These are phyloP conservation scores for Suillus lakei DNA, from an alignment of 768 basidiomycete genomes.

Conservation along the genomic window DNA sequence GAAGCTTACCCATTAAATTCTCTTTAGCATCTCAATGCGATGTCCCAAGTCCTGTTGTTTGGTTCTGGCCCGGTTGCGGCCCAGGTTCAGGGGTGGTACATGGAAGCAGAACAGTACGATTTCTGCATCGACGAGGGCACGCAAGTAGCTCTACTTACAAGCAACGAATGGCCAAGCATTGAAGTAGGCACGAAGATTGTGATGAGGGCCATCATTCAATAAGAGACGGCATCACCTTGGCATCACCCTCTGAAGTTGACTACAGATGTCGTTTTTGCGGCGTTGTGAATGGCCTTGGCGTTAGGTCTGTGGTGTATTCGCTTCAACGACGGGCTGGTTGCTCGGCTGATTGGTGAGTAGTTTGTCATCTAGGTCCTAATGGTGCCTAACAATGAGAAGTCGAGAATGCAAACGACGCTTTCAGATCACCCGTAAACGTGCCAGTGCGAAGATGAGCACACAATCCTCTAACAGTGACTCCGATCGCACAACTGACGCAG, in stretches of 20 bases:
- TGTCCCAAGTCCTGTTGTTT: slow-evolving; percentile 24
- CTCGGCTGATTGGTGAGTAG: slow-evolving; percentile 29
- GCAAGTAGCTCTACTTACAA: slow-evolving; percentile 26
- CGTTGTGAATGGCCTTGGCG: not conserved
- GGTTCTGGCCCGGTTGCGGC: slow-evolving; percentile 21
- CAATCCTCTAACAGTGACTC: not conserved
- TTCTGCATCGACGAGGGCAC: slow-evolving; percentile 28
- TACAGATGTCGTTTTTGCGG: slow-evolving; percentile 27
- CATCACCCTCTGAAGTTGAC: not conserved
- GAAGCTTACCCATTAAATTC: not conserved
- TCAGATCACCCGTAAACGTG: slow-evolving; percentile 16
- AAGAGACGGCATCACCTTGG: slow-evolving; percentile 8
- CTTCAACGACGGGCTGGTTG: slow-evolving; percentile 1
- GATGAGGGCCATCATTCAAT: slow-evolving; percentile 29
- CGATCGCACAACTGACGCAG: not conserved
- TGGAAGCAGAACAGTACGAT: slow-evolving; percentile 29
- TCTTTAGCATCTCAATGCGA: not conserved
- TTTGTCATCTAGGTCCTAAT: not conserved
- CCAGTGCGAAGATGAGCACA: too few relatives aligned
- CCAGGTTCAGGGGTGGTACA: slow-evolving; percentile 19
- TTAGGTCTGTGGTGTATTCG: slow-evolving; percentile 14
- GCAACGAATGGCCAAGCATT: slow-evolving; percentile 27
- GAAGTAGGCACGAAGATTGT: slow-evolving; percentile 30
- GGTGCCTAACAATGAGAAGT: slow-evolving; percentile 14
- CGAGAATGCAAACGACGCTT: slow-evolving; percentile 33